A percentile compares a stretch with the other conserved stretches of the same genome.
Conservation (phyloP, 345 rosid species). For the Linum usitatissimum region DNA sequence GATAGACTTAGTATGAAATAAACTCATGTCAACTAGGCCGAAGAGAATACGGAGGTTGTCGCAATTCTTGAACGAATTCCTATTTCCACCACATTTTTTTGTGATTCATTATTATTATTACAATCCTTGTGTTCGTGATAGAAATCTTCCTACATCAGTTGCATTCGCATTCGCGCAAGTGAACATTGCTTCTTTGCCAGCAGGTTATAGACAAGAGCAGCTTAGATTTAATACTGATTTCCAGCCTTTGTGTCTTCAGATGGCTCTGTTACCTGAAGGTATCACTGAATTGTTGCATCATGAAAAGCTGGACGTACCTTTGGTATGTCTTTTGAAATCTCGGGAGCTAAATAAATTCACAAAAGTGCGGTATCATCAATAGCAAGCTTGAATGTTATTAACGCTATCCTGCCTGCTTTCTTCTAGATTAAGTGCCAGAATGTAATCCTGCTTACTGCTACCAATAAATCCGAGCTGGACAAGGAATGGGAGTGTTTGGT, state of each 20-base stretch:
- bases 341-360: background rate
- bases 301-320: constrained; percentile 69
- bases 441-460: constrained; percentile 62
- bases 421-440: constrained; percentile 72
- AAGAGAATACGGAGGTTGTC: too few relatives aligned
- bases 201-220: background rate
- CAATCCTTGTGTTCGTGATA: too few relatives aligned
- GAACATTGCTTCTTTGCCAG: too few relatives aligned
- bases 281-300: constrained; percentile 86
- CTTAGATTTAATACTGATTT: constrained; percentile 13
- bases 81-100: too few relatives aligned
- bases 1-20: too few relatives aligned
- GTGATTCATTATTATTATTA: too few relatives aligned
- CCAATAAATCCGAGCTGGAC: constrained; percentile 63
- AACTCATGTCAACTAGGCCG: too few relatives aligned
- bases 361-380: background rate
- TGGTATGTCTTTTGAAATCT: constrained; percentile 42
- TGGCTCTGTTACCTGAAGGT: constrained; percentile 96
- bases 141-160: too few relatives aligned
- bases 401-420: constrained; percentile 10
- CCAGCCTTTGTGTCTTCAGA: constrained; percentile 34
- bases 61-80: too few relatives aligned
- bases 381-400: background rate
- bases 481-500: constrained; percentile 79
- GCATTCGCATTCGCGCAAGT: too few relatives aligned